Conservation (phyloP, 2,329 filamentous ascomycete genomes). For the Cadophora malorum region DNA sequence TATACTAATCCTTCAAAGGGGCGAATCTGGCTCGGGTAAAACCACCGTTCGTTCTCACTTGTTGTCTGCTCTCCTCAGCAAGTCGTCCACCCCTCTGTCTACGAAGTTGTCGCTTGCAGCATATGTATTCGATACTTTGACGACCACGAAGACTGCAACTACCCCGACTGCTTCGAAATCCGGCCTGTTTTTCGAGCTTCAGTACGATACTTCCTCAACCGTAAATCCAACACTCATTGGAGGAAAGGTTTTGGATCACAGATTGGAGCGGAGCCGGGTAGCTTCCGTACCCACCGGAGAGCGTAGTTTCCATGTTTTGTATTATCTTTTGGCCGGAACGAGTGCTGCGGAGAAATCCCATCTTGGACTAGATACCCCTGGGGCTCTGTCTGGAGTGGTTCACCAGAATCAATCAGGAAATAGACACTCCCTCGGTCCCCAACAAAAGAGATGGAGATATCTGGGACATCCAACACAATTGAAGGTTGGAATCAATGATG, state of each 20-base stretch:
- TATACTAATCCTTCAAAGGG: constrained; percentile 58
- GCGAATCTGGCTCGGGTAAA: constrained; percentile 95
- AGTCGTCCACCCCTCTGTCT: constrained; percentile 90
- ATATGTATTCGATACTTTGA: constrained; percentile 95
- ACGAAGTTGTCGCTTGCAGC: constrained; percentile 91
- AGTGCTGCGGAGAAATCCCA: constrained; percentile 90
- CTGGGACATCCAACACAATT: constrained; percentile 95
- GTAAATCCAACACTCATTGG: constrained; percentile 88
- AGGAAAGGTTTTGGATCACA: constrained; percentile 92
- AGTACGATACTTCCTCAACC: constrained; percentile 90
- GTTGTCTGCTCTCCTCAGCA: constrained; percentile 82
- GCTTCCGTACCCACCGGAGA: constrained; percentile 93
- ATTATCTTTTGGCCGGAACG: constrained; percentile 93
- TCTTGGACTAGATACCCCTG: constrained; percentile 61
- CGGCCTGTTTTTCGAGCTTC: constrained; percentile 92
- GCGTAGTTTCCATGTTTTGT: constrained; percentile 93
- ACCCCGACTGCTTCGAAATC: constrained; percentile 96
- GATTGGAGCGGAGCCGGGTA: constrained; percentile 89
- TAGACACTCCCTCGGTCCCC: constrained; percentile 52
- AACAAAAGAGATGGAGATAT: constrained; percentile 91
- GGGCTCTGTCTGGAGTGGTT: constrained; percentile 55
- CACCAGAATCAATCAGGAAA: constrained; percentile 50
- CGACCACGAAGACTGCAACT: constrained; percentile 95
- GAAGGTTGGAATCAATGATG: constrained; percentile 95
- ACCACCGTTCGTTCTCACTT: constrained; percentile 92